Percentiles rank a stretch among this genome's conserved stretches.
Evolutionary conservation across 192 early-diverging fungal genomes (phyloP).

Genomic region (Dissophora ornata): DNA sequence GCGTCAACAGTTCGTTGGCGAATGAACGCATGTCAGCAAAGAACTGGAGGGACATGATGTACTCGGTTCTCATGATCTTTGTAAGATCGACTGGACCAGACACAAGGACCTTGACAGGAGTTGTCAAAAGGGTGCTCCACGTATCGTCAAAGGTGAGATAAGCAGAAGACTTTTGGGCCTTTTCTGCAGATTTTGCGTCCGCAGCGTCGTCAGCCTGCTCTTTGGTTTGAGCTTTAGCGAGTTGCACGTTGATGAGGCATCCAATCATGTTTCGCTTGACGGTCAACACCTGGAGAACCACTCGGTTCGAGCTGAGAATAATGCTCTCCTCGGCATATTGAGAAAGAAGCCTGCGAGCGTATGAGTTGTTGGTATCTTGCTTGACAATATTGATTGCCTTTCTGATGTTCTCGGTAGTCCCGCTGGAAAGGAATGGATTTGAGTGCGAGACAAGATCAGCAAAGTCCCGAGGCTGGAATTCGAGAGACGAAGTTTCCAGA

Average conservation of each 20-base stretch:
- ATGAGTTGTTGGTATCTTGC: conserved; percentile 51
- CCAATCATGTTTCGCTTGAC: conserved; percentile 66
- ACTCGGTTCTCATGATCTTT: conserved; percentile 57
- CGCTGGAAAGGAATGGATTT: conserved; percentile 60
- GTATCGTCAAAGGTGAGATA: conserved; percentile 46
- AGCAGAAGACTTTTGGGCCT: not conserved
- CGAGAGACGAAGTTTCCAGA: conserved; percentile 59
- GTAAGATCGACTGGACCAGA: conserved; percentile 45
- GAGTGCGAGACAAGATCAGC: conserved; percentile 59
- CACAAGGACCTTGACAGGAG: conserved; percentile 13
- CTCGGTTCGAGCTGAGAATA: conserved; percentile 65
- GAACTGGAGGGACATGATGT: conserved; percentile 67
- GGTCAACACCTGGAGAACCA: conserved; percentile 62
- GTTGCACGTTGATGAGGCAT: conserved; percentile 50
- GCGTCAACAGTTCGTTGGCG: conserved; percentile 53
- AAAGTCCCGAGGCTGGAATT: conserved; percentile 61
- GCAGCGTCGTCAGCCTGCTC: not conserved
- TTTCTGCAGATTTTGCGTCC: not conserved
- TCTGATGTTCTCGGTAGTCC: conserved; percentile 57
- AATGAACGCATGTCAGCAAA: conserved; percentile 64
- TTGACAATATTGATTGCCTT: conserved; percentile 52
- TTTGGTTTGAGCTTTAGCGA: conserved; percentile 13
- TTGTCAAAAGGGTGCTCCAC: conserved; percentile 55
- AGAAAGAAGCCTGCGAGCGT: conserved; percentile 60
- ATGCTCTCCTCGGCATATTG: conserved; percentile 58